Conservation (phyloP, 2,329 filamentous ascomycete genomes). For the Sarocladium brachiariae region DNA sequence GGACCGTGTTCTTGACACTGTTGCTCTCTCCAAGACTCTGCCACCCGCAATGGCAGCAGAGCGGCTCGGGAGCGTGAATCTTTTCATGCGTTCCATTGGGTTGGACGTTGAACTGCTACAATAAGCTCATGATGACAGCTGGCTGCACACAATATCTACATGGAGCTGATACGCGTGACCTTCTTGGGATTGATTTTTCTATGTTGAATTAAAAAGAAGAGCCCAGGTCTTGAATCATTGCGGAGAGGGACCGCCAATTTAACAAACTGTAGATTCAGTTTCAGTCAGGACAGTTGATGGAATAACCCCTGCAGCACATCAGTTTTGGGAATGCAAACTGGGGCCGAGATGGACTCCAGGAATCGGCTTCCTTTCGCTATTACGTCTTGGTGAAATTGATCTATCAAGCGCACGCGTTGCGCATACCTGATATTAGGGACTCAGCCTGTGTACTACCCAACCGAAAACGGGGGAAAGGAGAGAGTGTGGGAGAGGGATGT, state of each 20-base stretch:
- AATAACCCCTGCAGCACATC: neutral
- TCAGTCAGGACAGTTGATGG: neutral
- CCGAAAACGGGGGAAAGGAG: neutral
- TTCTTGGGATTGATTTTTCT: neutral
- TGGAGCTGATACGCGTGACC: neutral
- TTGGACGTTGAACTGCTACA: constrained; percentile 77
- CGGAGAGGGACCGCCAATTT: neutral
- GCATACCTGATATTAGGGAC: too few relatives aligned
- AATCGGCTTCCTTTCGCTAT: neutral
- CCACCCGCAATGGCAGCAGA: constrained; percentile 79
- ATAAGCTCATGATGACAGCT: constrained; percentile 18
- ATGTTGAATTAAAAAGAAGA: neutral
- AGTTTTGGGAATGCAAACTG: neutral
- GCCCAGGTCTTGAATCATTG: neutral
- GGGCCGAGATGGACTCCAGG: neutral
- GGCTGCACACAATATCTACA: neutral
- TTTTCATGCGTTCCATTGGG: constrained; percentile 99
- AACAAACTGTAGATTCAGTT: neutral
- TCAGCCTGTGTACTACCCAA: neutral
- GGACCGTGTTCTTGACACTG: constrained; percentile 95
- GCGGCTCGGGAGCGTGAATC: constrained; percentile 84
- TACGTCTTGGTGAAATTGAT: neutral
- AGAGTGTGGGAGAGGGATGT: neutral
- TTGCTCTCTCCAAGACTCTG: constrained; percentile 79
- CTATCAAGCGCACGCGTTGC: too few relatives aligned